Base-by-base conservation (phyloP, 2,329 filamentous ascomycete genomes). In the Trichoderma harzianum region DNA sequence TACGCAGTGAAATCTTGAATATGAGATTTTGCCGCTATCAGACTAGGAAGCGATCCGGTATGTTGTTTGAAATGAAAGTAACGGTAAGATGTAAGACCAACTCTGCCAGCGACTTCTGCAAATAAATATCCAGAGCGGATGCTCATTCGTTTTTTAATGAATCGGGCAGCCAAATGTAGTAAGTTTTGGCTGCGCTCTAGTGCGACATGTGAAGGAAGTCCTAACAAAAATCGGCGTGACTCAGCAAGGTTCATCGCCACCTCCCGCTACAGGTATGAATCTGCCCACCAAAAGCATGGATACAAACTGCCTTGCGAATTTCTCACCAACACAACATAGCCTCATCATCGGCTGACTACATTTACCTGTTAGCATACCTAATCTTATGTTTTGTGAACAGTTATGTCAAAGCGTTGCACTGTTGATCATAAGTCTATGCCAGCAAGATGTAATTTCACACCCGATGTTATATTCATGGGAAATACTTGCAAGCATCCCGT, bases 231-330 rank as follows among this genome's bases (percentile, higher is more conserved):
- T 66, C 71, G 67, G 71, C 24, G 67, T 72, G 71, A 72, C 71
- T 72, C 71, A 72, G 71, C 71, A 47, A 30, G 43, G 34, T 10
- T 51, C 66, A 61, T 34, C 64, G 47, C 64, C 64, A 67, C 28
- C 6, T 47, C 39, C 36, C 8, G 10, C 3, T 30, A 11, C 0
- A n/a, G n/a, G n/a, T 32, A 7, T 43, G 36, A 43, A 16, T 21
- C 21, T 47, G 12, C 28, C 36, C 10, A 11, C 10, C 18, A 34
- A 21, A 34, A n/a, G 5, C 14, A 24, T 16, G 10, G 21, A 18
- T 16, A 18, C 14, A 24, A 51, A 51, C 10, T 57, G 6, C 39
- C 30, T 51, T 5, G 21, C 5, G 12, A n/a, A n/a, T 53, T 32
- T 32, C 47, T 47, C 14, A 12, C 47, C 47, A 55, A 53, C 12